Evolutionary conservation across 129 eudicot genomes (phyloP).

Genomic region (sunflower (Helianthus annuus)): DNA sequence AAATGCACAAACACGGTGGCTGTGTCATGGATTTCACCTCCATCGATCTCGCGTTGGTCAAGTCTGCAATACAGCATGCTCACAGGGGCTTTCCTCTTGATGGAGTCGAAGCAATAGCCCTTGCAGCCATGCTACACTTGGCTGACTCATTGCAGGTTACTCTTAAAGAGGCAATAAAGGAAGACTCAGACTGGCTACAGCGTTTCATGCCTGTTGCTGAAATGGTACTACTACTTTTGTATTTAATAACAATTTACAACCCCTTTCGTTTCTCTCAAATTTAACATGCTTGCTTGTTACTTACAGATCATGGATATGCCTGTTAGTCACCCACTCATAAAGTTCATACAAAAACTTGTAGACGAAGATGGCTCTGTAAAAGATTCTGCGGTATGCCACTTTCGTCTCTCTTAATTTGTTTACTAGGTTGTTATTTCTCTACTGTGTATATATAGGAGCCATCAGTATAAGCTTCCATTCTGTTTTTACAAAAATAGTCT

Average conservation of each 20-base stretch:
- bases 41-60: slow-evolving; percentile 57
- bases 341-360: slow-evolving; percentile 64
- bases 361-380: slow-evolving; percentile 90
- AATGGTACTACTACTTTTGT: slow-evolving; percentile 39
- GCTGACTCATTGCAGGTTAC: slow-evolving; percentile 69
- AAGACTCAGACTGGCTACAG: slow-evolving; percentile 58
- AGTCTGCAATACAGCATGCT: slow-evolving; percentile 64
- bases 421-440: too few relatives aligned
- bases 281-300: background rate
- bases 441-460: too few relatives aligned
- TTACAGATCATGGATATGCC: slow-evolving; percentile 71
- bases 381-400: slow-evolving; percentile 86
- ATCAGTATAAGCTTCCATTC: too few relatives aligned
- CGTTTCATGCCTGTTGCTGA: slow-evolving; percentile 83
- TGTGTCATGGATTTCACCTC: slow-evolving; percentile 65
- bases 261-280: background rate
- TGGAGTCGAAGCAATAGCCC: slow-evolving; percentile 73
- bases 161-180: slow-evolving; percentile 67
- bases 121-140: slow-evolving; percentile 51
- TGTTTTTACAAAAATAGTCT: background rate
- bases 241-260: background rate
- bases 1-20: slow-evolving; percentile 74
- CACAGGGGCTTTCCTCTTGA: slow-evolving; percentile 56
- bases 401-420: background rate
- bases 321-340: slow-evolving; percentile 53